Percentiles rank a stretch among this genome's conserved stretches.
Conservation (phyloP, 169 alveolate species). For the Hammondia hammondi region DNA sequence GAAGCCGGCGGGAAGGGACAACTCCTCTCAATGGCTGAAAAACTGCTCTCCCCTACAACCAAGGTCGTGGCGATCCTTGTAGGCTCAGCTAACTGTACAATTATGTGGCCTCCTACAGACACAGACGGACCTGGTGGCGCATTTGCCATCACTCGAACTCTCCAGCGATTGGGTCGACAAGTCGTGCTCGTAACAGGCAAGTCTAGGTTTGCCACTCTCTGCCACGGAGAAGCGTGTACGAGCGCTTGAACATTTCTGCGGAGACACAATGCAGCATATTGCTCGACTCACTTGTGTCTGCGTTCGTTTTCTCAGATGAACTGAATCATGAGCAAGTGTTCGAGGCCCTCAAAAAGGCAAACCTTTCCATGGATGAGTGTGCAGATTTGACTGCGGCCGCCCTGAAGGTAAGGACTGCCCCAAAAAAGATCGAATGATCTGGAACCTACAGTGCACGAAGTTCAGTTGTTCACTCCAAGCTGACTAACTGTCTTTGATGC, state of each 20-base stretch:
- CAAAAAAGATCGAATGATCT: too few relatives aligned
- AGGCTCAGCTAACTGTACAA: constrained; percentile 6
- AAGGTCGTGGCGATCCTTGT: constrained; percentile 39
- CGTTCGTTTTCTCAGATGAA: neutral
- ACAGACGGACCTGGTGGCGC: constrained; percentile 52
- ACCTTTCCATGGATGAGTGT: neutral
- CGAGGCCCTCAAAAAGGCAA: neutral
- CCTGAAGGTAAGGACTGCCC: neutral
- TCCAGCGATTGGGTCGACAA: neutral
- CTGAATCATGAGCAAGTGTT: neutral
- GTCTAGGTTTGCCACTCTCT: neutral
- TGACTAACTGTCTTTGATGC: neutral
- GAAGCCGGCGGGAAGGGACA: neutral
- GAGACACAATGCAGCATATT: too few relatives aligned
- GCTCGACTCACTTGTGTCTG: neutral
- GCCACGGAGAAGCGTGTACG: too few relatives aligned
- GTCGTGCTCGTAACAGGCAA: constrained; percentile 30
- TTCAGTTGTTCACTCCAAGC: too few relatives aligned
- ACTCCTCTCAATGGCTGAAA: neutral
- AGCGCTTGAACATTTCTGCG: too few relatives aligned
- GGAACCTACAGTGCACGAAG: too few relatives aligned
- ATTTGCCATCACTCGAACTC: neutral
- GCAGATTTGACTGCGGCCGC: neutral
- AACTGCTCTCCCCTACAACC: neutral
- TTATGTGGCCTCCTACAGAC: constrained; percentile 56